phyloP scores from a whole-genome alignment of 345 rosid genomes.

The Euclidium syriacum region DNA sequence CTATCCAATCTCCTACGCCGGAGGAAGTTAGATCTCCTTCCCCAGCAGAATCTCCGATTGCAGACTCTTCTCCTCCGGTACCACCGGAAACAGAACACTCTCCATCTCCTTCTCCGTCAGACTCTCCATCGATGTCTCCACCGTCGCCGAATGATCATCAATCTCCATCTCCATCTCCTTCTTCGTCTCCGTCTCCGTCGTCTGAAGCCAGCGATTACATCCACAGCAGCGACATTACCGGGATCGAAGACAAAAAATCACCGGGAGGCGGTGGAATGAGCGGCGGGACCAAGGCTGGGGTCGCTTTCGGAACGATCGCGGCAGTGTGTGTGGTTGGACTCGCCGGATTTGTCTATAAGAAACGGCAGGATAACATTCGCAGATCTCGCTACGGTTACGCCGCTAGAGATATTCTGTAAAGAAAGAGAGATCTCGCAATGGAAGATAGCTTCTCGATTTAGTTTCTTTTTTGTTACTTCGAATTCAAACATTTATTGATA shows the following conservation, averaged over 20 bases:
- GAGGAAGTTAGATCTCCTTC: constrained; percentile 12
- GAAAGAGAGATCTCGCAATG: constrained; percentile 3
- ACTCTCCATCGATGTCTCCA: constrained; percentile 13
- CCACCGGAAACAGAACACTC: constrained; percentile 25
- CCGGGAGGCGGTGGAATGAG: constrained; percentile 37
- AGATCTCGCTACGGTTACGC: constrained; percentile 48
- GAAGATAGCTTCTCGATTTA: neutral
- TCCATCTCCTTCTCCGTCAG: constrained; percentile 25
- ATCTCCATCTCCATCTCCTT: neutral
- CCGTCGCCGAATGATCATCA: constrained; percentile 10
- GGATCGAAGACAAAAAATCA: constrained; percentile 6
- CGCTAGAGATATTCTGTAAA: constrained; percentile 56
- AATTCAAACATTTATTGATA: constrained; percentile 20
- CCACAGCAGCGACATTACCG: constrained; percentile 35
- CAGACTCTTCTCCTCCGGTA: constrained; percentile 18
- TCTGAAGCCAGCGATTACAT: constrained; percentile 32
- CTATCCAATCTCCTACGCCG: neutral
- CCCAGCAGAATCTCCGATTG: constrained; percentile 3
- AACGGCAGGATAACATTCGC: constrained; percentile 55
- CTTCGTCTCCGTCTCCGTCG: constrained; percentile 18
- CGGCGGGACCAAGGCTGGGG: constrained; percentile 56
- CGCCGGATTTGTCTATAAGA: constrained; percentile 55
- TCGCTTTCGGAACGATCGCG: constrained; percentile 39
- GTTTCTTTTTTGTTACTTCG: neutral
- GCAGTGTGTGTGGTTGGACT: constrained; percentile 41